Base-by-base conservation (phyloP, 2,329 filamentous ascomycete species). In the Juglanconis sp. region DNA sequence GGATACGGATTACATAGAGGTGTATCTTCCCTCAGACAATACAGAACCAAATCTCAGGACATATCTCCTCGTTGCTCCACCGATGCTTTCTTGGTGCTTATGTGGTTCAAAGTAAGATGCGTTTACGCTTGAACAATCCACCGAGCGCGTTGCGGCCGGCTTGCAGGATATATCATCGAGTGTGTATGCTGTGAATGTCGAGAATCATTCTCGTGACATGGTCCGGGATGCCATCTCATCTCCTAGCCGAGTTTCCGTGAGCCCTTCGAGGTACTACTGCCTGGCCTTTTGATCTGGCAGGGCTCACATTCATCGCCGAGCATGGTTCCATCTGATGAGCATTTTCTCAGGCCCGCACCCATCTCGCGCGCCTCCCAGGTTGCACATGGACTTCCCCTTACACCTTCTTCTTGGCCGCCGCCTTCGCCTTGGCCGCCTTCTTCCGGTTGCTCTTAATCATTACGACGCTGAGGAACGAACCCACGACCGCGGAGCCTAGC, bases 381-480 rank as follows among this genome's bases (percentile, higher is more conserved):
- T 42, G 30, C 30, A 53, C 7, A 30, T 7, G 3, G 3, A 32
- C 40, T 11, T 15, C 11, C 17, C 57, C 68, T 80, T 82, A 91
- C 63, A 88, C 86, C 87, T 96, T 95, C 87, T 96, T 96, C 82
- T 91, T 92, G 46, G 78, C 74, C 36, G 89, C 88, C 60, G 90
- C 89, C 77, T 92, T 93, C 65, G 90, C 89, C 85, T 98, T 99
- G 68, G 92, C 88, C 3, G 92, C 92, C 86, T 95, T 97, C 87
- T 98, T 98, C 75, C 90, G 85, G 82, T 97, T 97, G 83, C 94
- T 98, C 75, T 91, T 87, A 79, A 99, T 98, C 95, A 99, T 99
- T 72, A 99, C 94, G 72, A 96, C 88, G 70, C 90, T 89, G 68
- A 99, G 83, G 82, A 99, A 99, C 63, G 92, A 96, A 65, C 95